phyloP scores from a whole-genome alignment of 345 rosid genomes.

The Atalantia buxifolia region DNA sequence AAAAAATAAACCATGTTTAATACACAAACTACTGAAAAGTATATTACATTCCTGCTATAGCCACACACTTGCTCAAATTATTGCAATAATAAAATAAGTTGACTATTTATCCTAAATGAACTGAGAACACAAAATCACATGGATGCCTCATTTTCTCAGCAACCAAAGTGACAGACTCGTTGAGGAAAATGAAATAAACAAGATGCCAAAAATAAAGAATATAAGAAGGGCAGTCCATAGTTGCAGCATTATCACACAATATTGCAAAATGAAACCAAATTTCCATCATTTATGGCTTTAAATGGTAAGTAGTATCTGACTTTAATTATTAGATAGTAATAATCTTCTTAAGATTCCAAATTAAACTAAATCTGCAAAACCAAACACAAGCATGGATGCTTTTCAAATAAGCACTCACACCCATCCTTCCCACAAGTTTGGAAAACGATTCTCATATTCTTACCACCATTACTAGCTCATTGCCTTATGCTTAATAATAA shows the following conservation, averaged over 20 bases:
- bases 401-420: background rate
- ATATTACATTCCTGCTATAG: background rate
- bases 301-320: background rate
- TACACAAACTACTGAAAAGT: background rate
- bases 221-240: background rate
- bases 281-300: background rate
- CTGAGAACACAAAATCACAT: background rate
- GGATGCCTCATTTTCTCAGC: background rate
- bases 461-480: background rate
- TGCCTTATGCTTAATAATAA: background rate
- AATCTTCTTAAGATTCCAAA: background rate
- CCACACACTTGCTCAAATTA: background rate
- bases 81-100: background rate
- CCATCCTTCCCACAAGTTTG: background rate
- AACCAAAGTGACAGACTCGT: background rate
- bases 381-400: background rate
- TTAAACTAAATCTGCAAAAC: background rate
- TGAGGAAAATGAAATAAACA: background rate
- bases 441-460: background rate
- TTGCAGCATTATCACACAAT: background rate
- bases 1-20: background rate
- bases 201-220: background rate
- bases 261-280: background rate
- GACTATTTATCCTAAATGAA: background rate
- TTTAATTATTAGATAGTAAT: background rate